Evolutionary conservation across 192 early-diverging fungal genomes (phyloP).

Genomic region (Geosiphon pyriformis): DNA sequence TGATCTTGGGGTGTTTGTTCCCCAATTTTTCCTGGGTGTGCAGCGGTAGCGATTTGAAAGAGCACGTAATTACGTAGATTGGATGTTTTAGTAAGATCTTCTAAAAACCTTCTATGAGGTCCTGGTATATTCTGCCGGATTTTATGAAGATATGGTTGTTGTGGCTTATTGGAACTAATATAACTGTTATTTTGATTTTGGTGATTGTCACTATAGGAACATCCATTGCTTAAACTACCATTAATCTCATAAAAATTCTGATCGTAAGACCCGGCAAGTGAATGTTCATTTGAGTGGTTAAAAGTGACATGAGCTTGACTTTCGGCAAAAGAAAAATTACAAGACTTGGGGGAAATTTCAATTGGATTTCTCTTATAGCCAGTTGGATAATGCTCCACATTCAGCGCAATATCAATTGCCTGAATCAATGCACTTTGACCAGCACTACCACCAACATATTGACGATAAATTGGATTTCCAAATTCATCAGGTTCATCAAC

Average conservation of each 20-base stretch:
- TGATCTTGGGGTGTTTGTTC: slow-evolving; percentile 14
- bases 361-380: slow-evolving; percentile 44
- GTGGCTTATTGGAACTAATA: slow-evolving; percentile 38
- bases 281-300: no score
- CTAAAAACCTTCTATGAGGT: slow-evolving; percentile 80
- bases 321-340: no score
- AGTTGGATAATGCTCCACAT: slow-evolving; percentile 82
- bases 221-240: no score
- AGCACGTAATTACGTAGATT: slow-evolving; percentile 63
- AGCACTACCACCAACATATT: slow-evolving; percentile 87
- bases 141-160: slow-evolving; percentile 75
- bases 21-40: slow-evolving; percentile 17
- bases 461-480: slow-evolving; percentile 57
- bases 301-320: not conserved
- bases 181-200: not conserved
- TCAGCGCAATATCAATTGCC: slow-evolving; percentile 81
- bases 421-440: slow-evolving; percentile 94
- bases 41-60: not conserved
- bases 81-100: slow-evolving; percentile 61
- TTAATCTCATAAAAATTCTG: no score
- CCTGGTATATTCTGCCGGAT: slow-evolving; percentile 95
- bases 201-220: slow-evolving; percentile 19
- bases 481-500: slow-evolving; percentile 59
- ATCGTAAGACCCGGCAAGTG: no score
- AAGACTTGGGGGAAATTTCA: no score